These are phyloP conservation scores for Vitis vinifera DNA, from an alignment of 164 flowering plant species.

Conservation along the genomic window DNA sequence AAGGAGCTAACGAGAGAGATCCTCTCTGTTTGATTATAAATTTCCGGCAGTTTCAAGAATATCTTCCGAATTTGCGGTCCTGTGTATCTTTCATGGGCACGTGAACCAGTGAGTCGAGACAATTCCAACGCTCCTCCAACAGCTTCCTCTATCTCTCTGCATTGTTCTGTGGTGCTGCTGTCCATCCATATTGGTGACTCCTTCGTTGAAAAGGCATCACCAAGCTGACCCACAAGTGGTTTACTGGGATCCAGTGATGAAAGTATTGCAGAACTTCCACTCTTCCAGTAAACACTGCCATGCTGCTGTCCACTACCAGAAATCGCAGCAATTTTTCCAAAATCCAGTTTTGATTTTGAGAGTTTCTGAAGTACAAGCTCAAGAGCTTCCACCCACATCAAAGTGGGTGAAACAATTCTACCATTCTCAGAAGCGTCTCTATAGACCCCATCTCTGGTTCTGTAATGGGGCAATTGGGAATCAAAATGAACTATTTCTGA, in stretches of 20 bases:
- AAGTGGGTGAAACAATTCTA: slow-evolving; percentile 88
- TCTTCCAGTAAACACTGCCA: slow-evolving; percentile 97
- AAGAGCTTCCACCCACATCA: slow-evolving; percentile 97
- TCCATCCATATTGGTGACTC: slow-evolving; percentile 99
- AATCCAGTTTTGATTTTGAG: slow-evolving; percentile 53
- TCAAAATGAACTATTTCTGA: slow-evolving; percentile 79
- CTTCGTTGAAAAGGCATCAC: slow-evolving; percentile 61
- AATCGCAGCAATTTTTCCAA: slow-evolving; percentile 66
- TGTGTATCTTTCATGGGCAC: slow-evolving; percentile 81
- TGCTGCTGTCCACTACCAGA: slow-evolving; percentile 99
- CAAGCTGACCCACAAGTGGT: slow-evolving; percentile 57
- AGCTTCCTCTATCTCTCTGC: slow-evolving; percentile 79
- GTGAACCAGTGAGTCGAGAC: slow-evolving; percentile 78
- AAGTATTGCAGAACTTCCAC: slow-evolving; percentile 50
- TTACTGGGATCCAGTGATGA: slow-evolving; percentile 63
- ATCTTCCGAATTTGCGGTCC: slow-evolving; percentile 91
- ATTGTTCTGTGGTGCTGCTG: slow-evolving; percentile 85
- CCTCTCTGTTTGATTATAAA: slow-evolving; percentile 74
- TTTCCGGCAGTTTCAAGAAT: slow-evolving; percentile 62
- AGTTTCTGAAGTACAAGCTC: slow-evolving; percentile 71
- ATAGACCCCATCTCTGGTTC: slow-evolving; percentile 86
- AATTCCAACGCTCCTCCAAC: slow-evolving; percentile 86
- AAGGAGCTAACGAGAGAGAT: slow-evolving; percentile 98
- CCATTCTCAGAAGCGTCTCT: slow-evolving; percentile 68
- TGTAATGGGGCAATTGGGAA: slow-evolving; percentile 84